Evolutionary conservation across 2,329 filamentous ascomycete genomes (phyloP).

Genomic region (Escovopsis sp.): DNA sequence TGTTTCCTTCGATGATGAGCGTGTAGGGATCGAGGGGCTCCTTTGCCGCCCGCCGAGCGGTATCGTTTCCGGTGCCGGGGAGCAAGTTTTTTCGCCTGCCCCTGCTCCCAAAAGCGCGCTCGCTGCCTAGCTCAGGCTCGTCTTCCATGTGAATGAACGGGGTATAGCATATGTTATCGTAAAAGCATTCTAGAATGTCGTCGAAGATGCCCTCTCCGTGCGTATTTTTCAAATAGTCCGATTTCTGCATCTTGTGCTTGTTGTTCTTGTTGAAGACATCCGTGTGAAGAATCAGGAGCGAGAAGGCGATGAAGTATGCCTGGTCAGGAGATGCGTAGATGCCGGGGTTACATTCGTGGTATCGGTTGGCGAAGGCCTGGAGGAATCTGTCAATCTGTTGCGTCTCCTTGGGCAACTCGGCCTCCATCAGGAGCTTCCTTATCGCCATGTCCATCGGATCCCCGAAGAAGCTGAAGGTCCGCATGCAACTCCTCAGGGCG

Average conservation of each 20-base stretch:
- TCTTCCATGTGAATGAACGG: constrained; percentile 97
- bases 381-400: constrained; percentile 94
- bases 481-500: constrained; percentile 87
- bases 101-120: constrained; percentile 57
- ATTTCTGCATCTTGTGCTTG: constrained; percentile 96
- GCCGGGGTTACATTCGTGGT: constrained; percentile 95
- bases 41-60: constrained; percentile 48
- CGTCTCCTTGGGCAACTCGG: constrained; percentile 89
- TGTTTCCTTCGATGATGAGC: constrained; percentile 76
- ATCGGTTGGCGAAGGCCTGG: constrained; percentile 88
- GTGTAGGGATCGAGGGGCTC: constrained; percentile 94
- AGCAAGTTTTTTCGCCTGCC: constrained; percentile 57
- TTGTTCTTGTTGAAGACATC: constrained; percentile 99
- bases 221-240: constrained; percentile 91
- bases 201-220: constrained; percentile 83
- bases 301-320: constrained; percentile 97
- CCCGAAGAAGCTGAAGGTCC: constrained; percentile 85
- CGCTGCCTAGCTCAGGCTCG: constrained; percentile 65
- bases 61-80: constrained; percentile 38
- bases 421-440: constrained; percentile 89
- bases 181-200: constrained; percentile 88
- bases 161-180: constrained; percentile 96
- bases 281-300: constrained; percentile 86
- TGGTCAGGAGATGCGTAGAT: constrained; percentile 85
- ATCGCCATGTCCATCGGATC: constrained; percentile 98